A percentile compares a stretch with the other conserved stretches of the same genome.
Evolutionary conservation across 371 early-diverging fungal genomes (phyloP).

Genomic region (Circinella umbellata): DNA sequence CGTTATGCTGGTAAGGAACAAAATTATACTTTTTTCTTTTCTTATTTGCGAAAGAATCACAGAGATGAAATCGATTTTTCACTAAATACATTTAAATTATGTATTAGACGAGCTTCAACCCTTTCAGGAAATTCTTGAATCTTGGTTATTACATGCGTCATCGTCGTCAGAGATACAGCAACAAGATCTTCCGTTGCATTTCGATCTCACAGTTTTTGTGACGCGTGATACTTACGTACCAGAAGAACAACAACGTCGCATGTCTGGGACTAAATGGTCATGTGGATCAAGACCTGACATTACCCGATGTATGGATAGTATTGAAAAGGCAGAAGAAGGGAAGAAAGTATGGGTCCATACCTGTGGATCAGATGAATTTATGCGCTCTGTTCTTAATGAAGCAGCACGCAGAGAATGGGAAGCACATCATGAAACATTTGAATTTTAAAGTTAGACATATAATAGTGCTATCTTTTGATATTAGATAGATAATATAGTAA

Average conservation of each 20-base stretch:
- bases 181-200: neutral
- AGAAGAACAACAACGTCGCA: conserved; percentile 2
- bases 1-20: conserved; percentile 25
- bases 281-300: conserved; percentile 35
- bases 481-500: no score
- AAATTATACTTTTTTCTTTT: neutral
- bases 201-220: conserved; percentile 32
- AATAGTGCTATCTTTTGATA: no score
- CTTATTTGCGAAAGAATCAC: no score
- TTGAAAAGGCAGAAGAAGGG: conserved; percentile 19
- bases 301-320: conserved; percentile 22
- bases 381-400: conserved; percentile 33
- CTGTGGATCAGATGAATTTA: conserved; percentile 38
- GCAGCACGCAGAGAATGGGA: conserved; percentile 31
- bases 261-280: conserved; percentile 8
- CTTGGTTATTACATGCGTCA: neutral
- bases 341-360: conserved; percentile 37
- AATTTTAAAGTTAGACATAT: conserved; percentile 23
- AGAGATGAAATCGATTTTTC: no score
- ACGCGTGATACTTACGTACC: conserved; percentile 31
- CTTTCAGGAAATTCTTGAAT: neutral
- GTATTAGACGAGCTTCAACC: neutral
- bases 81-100: neutral
- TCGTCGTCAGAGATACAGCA: neutral
- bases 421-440: conserved; percentile 45